Evolutionary conservation across 2,329 filamentous ascomycete species (phyloP).

Genomic region (Zalaria sp.): DNA sequence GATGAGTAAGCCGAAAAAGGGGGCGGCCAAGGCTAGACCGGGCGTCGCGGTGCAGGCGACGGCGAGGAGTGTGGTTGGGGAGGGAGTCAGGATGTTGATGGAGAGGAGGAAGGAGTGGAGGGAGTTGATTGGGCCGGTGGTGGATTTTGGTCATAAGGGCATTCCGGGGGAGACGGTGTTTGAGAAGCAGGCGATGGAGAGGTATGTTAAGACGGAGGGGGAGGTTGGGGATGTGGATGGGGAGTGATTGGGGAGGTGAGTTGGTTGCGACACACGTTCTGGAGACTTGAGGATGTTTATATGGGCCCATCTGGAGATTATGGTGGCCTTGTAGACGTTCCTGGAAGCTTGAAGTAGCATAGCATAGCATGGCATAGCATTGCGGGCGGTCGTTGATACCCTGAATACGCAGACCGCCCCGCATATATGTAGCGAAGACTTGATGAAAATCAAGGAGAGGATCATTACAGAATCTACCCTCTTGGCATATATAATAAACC

Average conservation of each 20-base stretch:
- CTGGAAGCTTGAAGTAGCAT: too few species aligned
- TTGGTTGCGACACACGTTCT: too few species aligned
- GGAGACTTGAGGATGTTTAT: too few species aligned
- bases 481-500: too few species aligned
- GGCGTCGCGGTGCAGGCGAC: constrained; percentile 51
- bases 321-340: too few species aligned
- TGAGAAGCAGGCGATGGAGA: constrained; percentile 55
- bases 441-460: too few species aligned
- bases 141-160: constrained; percentile 65
- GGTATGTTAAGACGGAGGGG: constrained; percentile 59
- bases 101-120: constrained; percentile 82
- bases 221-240: constrained; percentile 57
- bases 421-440: too few species aligned
- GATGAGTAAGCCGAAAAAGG: constrained; percentile 72
- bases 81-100: constrained; percentile 84
- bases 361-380: too few species aligned
- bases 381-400: too few species aligned
- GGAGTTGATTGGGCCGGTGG: constrained; percentile 78
- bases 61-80: constrained; percentile 70
- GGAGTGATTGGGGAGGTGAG: background rate
- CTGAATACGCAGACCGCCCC: too few species aligned
- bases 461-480: too few species aligned
- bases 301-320: too few species aligned
- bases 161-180: constrained; percentile 72
- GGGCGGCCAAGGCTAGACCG: constrained; percentile 33